Conservation (phyloP, 2,329 filamentous ascomycete genomes). For the Elsinoe batatas region DNA sequence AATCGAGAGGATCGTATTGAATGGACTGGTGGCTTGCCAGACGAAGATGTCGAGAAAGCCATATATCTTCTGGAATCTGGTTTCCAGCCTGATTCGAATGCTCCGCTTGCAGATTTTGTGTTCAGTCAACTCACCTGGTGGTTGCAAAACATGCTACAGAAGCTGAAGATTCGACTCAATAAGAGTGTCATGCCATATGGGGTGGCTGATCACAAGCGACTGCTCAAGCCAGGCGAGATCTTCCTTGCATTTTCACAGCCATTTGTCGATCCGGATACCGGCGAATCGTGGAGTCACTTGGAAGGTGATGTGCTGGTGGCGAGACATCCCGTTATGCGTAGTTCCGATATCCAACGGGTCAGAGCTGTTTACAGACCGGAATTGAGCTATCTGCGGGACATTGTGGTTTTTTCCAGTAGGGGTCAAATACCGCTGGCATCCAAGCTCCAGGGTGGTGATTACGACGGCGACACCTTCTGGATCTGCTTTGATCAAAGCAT, state of each 20-base stretch:
- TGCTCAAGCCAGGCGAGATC: conserved; percentile 55
- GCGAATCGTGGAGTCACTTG: conserved; percentile 45
- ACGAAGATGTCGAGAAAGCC: conserved; percentile 41
- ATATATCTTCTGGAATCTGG: conserved; percentile 44
- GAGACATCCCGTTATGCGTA: conserved; percentile 58
- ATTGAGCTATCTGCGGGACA: conserved; percentile 61
- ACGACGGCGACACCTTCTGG: conserved; percentile 69
- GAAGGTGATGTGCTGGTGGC: conserved; percentile 56
- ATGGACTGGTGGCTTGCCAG: conserved; percentile 44
- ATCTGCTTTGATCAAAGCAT: conserved; percentile 62
- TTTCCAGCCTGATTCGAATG: conserved; percentile 17
- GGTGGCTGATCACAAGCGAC: conserved; percentile 54
- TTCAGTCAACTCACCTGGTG: conserved; percentile 41
- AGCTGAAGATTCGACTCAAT: conserved; percentile 13
- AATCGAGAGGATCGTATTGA: conserved; percentile 23
- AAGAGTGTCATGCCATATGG: conserved; percentile 55
- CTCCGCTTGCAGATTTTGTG: conserved; percentile 27
- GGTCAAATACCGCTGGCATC: conserved; percentile 55
- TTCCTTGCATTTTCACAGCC: conserved; percentile 55
- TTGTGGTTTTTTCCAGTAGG: conserved; percentile 64
- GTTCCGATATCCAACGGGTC: conserved; percentile 60
- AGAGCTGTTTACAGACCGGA: conserved; percentile 43
- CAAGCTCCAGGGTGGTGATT: conserved; percentile 68
- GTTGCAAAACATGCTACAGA: conserved; percentile 39
- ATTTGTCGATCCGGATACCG: conserved; percentile 47